Conservation (phyloP, 768 basidiomycete genomes). For the Podaxis rugospora region DNA sequence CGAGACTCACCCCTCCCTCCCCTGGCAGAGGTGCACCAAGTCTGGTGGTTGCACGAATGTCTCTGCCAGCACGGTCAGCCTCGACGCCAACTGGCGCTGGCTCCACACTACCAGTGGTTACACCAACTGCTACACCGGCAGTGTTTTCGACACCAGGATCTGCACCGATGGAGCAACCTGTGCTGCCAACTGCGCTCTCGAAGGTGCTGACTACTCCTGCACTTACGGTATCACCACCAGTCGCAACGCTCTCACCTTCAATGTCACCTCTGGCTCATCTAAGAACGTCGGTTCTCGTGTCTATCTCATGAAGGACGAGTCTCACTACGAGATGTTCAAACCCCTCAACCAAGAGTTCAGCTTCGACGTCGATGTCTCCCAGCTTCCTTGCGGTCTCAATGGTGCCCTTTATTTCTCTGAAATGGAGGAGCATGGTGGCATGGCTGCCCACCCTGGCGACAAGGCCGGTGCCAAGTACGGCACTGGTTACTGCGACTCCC, state of each 20-base stretch:
- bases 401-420: slow-evolving; percentile 19
- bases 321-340: slow-evolving; percentile 18
- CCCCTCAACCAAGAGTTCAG: slow-evolving; percentile 20
- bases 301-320: slow-evolving; percentile 17
- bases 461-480: slow-evolving; percentile 21
- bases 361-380: slow-evolving; percentile 20
- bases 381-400: slow-evolving; percentile 19
- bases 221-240: slow-evolving; percentile 26
- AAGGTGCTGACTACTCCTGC: slow-evolving; percentile 31
- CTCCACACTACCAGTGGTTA: slow-evolving; percentile 22
- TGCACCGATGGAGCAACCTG: slow-evolving; percentile 37
- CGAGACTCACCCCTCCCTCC: slow-evolving; percentile 38
- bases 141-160: slow-evolving; percentile 24
- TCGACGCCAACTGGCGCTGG: slow-evolving; percentile 46
- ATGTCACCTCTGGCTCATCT: slow-evolving; percentile 23
- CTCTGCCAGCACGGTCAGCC: slow-evolving; percentile 24
- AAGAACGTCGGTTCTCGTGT: slow-evolving; percentile 19
- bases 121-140: slow-evolving; percentile 28
- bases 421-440: slow-evolving; percentile 19
- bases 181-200: slow-evolving; percentile 26
- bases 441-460: slow-evolving; percentile 14
- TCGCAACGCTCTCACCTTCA: slow-evolving; percentile 33
- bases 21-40: slow-evolving; percentile 31
- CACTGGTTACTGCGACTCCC: slow-evolving; percentile 20
- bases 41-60: slow-evolving; percentile 26